A percentile compares a stretch with the other conserved stretches of the same genome.
phyloP scores from a whole-genome alignment of 441 rosid species.

The Populus tomentosa region DNA sequence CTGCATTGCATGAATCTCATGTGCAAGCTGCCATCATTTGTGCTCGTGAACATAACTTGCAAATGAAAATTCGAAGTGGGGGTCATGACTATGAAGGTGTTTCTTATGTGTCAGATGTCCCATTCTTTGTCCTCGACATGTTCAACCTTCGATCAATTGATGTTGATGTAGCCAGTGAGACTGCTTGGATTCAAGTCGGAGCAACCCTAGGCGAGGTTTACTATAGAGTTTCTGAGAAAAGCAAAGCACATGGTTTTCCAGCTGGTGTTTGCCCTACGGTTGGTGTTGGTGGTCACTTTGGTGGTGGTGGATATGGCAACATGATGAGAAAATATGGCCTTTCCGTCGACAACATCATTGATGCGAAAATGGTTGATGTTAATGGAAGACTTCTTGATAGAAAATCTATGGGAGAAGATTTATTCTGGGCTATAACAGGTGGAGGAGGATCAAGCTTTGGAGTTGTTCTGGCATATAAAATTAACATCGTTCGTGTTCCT shows the following conservation, averaged over 20 bases:
- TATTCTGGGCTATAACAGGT: constrained; percentile 67
- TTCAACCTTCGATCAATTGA: constrained; percentile 21
- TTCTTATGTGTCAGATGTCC: constrained; percentile 37
- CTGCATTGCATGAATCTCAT: constrained; percentile 44
- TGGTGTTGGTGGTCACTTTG: constrained; percentile 57
- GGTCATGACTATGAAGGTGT: constrained; percentile 67
- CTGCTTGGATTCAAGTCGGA: constrained; percentile 62
- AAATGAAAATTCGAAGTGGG: constrained; percentile 53
- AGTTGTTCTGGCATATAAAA: constrained; percentile 36
- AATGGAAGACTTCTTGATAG: constrained; percentile 40
- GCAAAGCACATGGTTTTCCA: constrained; percentile 41
- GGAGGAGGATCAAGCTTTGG: constrained; percentile 77
- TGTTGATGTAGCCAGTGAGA: constrained; percentile 26
- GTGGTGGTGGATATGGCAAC: constrained; percentile 63
- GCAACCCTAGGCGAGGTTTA: constrained; percentile 63
- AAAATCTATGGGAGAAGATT: constrained; percentile 49
- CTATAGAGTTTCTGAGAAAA: constrained; percentile 38
- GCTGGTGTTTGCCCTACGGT: constrained; percentile 63
- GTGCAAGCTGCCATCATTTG: constrained; percentile 47
- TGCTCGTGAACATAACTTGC: constrained; percentile 32
- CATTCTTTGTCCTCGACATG: constrained; percentile 42
- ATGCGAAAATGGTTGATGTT: constrained; percentile 42
- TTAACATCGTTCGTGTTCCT: constrained; percentile 19
- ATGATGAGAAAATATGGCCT: constrained; percentile 56
- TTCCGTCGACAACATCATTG: constrained; percentile 55